Evolutionary conservation across 768 basidiomycete species (phyloP).

Genomic region (Calocera cornea): DNA sequence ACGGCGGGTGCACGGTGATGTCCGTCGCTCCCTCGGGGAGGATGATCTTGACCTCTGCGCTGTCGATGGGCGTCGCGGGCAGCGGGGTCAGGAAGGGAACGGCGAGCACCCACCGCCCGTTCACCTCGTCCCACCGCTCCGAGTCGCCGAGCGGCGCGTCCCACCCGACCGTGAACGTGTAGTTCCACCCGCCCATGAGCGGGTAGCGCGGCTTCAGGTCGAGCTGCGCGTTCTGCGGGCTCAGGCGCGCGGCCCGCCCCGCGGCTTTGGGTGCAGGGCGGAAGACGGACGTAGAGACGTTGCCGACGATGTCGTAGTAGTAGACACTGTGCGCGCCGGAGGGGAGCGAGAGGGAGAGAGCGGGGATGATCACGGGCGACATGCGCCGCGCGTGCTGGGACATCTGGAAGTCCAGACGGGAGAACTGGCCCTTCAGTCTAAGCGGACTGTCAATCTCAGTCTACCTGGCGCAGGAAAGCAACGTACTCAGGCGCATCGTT

Average conservation of each 20-base stretch:
- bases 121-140: conserved; percentile 46
- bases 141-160: conserved; percentile 73
- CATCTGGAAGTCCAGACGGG: conserved; percentile 70
- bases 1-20: conserved; percentile 62
- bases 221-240: conserved; percentile 37
- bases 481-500: conserved; percentile 86
- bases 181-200: conserved; percentile 93
- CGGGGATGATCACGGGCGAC: conserved; percentile 56
- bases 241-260: conserved; percentile 8
- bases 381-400: conserved; percentile 44
- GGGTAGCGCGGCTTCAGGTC: conserved; percentile 87
- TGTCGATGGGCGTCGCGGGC: conserved; percentile 64
- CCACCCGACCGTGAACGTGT: conserved; percentile 86
- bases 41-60: conserved; percentile 65
- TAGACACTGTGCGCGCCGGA: conserved; percentile 69
- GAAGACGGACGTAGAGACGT: conserved; percentile 87
- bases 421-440: conserved; percentile 92
- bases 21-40: conserved; percentile 95
- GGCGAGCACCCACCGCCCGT: conserved; percentile 55
- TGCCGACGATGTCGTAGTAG: conserved; percentile 85
- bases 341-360: conserved; percentile 67
- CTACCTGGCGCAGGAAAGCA: not conserved
- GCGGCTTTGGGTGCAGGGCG: conserved; percentile 47
- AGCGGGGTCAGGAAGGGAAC: conserved; percentile 78
- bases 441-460: conserved; percentile 2